A percentile compares a stretch with the other conserved stretches of the same genome.
These are phyloP conservation scores for Diutina scorzettiae DNA, from an alignment of 1,139 yeast genomes.

Conservation along the genomic window DNA sequence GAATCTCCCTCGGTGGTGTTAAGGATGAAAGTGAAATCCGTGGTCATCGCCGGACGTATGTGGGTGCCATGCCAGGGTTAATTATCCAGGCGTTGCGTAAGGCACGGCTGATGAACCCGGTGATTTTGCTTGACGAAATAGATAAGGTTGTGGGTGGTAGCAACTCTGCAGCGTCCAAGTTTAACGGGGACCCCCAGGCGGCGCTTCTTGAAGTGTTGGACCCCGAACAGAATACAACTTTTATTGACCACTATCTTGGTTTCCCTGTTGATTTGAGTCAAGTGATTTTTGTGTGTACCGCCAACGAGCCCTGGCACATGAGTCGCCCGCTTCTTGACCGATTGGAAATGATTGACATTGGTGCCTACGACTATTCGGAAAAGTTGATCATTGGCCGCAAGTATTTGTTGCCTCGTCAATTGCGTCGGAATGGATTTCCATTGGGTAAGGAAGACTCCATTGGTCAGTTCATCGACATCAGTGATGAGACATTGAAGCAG, in stretches of 20 bases:
- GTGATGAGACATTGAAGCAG: constrained; percentile 42
- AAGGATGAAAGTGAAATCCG: constrained; percentile 85
- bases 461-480: constrained; percentile 16
- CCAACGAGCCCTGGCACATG: constrained; percentile 68
- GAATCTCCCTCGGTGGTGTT: constrained; percentile 81
- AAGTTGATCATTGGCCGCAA: constrained; percentile 62
- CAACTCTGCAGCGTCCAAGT: constrained; percentile 16
- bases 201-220: constrained; percentile 83
- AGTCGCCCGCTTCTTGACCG: constrained; percentile 78
- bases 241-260: constrained; percentile 78
- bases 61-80: constrained; percentile 90
- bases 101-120: constrained; percentile 75
- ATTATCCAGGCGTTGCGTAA: constrained; percentile 70
- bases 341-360: constrained; percentile 70
- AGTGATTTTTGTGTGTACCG: constrained; percentile 79
- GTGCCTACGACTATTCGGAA: constrained; percentile 75
- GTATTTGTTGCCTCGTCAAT: constrained; percentile 72
- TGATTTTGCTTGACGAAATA: constrained; percentile 79
- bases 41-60: constrained; percentile 88
- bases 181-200: constrained; percentile 86
- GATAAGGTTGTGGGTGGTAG: constrained; percentile 65
- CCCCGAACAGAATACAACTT: constrained; percentile 76
- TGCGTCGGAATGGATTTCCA: constrained; percentile 57
- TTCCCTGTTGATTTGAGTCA: constrained; percentile 82
- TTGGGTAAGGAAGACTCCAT: constrained; percentile 16